Base-by-base conservation (phyloP, 192 early-diverging fungal genomes). In the Backusella sp. region DNA sequence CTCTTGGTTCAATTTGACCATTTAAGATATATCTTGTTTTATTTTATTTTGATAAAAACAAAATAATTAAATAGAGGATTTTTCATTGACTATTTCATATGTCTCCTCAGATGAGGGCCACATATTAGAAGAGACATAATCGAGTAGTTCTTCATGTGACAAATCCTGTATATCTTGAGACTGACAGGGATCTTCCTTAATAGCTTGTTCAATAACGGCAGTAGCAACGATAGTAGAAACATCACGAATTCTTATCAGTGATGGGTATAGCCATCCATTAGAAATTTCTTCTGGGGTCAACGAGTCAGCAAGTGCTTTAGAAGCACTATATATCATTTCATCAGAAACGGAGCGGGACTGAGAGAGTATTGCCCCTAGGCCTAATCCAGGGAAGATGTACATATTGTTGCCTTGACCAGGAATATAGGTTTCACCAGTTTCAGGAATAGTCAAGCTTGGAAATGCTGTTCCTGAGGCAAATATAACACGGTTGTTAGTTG, bases 381-480 rank as follows among this genome's bases (percentile, higher is more conserved):
- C 97, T 52, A 99, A 89, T 68, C 95, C 95, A 68, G 97, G 97
- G 37, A 97, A 98, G 70, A 97, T 94, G 83, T 96, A 98, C 92
- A 94, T 95, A 86, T 97, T 97, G 86, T 97, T 96, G 76, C 94
- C 96, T 86, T 97, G 95, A 34, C 93, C 94, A 12, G 95, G 93
- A 46, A 92, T 80, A 37, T 82, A 80, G n/a, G 87, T 65, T 65
- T 87, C 77, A 26, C 87, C 85, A 4, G 88, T 90, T 46, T 85
- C 81, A 19, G 93, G 90, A 56, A 92, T 83, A 9, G 87, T 90
- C 79, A 92, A 92, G 17, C 85, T 66, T 28, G 97, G 97, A 87
- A 98, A 99, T 9, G 92, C 94, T 11, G 97, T 98, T 71, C 97
- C 97, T 1, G 94, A 96, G 26, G 96, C 96, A 88, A 99, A 99